Evolutionary conservation across 352 stramenopile species (phyloP).

Genomic region (Hyaloperonospora brassicae): DNA sequence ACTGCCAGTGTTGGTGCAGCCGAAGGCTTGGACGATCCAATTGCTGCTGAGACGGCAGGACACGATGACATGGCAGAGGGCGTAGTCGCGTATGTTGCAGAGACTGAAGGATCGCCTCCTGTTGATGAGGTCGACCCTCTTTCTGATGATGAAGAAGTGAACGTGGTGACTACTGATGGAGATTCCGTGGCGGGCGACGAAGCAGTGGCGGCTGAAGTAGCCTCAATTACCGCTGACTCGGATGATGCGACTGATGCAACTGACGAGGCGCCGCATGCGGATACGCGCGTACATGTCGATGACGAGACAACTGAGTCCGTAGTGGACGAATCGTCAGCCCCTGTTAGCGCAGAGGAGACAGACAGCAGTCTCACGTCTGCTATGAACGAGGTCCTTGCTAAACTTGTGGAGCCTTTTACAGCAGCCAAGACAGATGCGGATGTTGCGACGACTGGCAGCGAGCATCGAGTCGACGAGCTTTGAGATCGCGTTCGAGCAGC

Average conservation of each 20-base stretch:
- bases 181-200: slow-evolving; percentile 4
- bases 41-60: too few species aligned
- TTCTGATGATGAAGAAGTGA: slow-evolving; percentile 5
- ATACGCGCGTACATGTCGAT: slow-evolving; percentile 1
- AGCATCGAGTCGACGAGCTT: slow-evolving; percentile 12
- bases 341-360: not conserved
- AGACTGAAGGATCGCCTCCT: too few species aligned
- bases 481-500: not conserved
- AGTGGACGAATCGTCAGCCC: slow-evolving; percentile 1
- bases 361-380: slow-evolving; percentile 11
- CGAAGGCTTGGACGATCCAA: not conserved
- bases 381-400: slow-evolving; percentile 26
- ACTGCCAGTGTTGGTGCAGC: not conserved
- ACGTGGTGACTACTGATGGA: not conserved
- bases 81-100: too few species aligned
- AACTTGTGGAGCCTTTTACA: slow-evolving; percentile 25
- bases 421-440: slow-evolving; percentile 13
- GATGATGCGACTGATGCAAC: not conserved
- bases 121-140: not conserved
- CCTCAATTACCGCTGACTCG: not conserved
- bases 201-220: slow-evolving; percentile 3
- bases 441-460: slow-evolving; percentile 5
- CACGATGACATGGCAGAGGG: too few species aligned
- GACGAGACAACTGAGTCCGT: slow-evolving; percentile 4
- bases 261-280: slow-evolving; percentile 3